Evolutionary conservation across 306 rosid genomes (phyloP).

Genomic region (Elaeagnus macrophylla): DNA sequence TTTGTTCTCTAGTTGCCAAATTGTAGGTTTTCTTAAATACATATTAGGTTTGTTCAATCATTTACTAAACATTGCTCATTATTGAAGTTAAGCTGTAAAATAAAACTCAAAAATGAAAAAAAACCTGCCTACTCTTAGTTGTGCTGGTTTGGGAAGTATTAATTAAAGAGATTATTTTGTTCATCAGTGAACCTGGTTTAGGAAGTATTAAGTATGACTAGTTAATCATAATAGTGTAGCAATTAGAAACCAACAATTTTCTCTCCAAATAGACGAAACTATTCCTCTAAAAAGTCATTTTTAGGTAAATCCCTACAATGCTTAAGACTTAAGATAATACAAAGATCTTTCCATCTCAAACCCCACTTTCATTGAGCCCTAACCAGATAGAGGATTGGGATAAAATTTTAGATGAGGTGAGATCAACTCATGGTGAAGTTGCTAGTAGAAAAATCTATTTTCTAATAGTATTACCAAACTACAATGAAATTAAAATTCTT

Average conservation of each 20-base stretch:
- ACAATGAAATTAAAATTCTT: too few species aligned
- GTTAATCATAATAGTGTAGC: slow-evolving; percentile 9
- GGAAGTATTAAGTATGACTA: slow-evolving; percentile 10
- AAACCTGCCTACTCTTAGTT: too few species aligned
- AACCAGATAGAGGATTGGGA: not conserved
- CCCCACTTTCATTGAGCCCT: not conserved
- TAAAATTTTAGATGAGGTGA: not conserved
- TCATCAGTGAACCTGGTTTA: slow-evolving; percentile 72
- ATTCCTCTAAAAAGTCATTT: not conserved
- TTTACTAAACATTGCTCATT: too few species aligned
- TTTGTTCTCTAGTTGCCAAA: too few species aligned
- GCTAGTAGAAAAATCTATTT: too few species aligned
- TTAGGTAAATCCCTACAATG: not conserved
- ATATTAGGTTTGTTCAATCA: too few species aligned
- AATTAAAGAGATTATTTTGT: too few species aligned
- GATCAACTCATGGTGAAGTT: not conserved
- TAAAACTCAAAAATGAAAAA: too few species aligned
- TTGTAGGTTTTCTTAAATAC: too few species aligned
- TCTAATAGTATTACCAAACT: not conserved
- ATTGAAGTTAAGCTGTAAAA: too few species aligned
- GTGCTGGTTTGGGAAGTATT: too few species aligned
- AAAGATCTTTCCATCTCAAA: not conserved
- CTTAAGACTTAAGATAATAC: not conserved
- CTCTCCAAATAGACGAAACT: not conserved
- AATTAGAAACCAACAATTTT: slow-evolving; percentile 8